Percentiles rank a stretch among this genome's conserved stretches.
Conservation (phyloP, 306 rosid species). For the Hippophae rhamnoides region DNA sequence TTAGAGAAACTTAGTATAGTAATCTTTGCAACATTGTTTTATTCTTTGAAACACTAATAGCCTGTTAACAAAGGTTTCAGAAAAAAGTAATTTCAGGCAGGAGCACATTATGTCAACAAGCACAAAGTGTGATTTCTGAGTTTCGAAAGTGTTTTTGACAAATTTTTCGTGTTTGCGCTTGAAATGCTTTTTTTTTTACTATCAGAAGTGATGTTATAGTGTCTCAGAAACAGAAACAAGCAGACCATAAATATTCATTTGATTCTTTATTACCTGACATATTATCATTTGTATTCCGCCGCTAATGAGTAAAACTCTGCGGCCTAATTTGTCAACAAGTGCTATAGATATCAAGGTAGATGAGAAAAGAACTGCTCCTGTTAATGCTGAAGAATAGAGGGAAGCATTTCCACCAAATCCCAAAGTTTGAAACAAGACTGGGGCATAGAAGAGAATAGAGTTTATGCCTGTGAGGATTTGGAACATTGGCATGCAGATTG, state of each 20-base stretch:
- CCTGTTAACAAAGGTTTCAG: no score
- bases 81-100: no score
- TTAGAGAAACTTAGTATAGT: not conserved
- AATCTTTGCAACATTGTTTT: no score
- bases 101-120: no score
- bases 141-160: no score
- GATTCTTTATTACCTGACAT: constrained; percentile 51
- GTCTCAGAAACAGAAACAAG: no score
- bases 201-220: no score
- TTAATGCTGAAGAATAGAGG: constrained; percentile 75
- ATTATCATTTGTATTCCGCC: constrained; percentile 80
- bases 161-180: no score
- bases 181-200: no score
- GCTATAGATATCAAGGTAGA: constrained; percentile 78
- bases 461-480: constrained; percentile 89
- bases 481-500: constrained; percentile 72
- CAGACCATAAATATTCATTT: no score
- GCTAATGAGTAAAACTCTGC: constrained; percentile 62
- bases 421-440: constrained; percentile 76
- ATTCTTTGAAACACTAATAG: no score
- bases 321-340: constrained; percentile 64
- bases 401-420: constrained; percentile 73
- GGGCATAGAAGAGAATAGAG: constrained; percentile 82
- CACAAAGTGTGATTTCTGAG: no score
- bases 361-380: constrained; percentile 75